These are phyloP conservation scores for Lagenidium sp. DNA, from an alignment of 352 stramenopile species.

Conservation along the genomic window DNA sequence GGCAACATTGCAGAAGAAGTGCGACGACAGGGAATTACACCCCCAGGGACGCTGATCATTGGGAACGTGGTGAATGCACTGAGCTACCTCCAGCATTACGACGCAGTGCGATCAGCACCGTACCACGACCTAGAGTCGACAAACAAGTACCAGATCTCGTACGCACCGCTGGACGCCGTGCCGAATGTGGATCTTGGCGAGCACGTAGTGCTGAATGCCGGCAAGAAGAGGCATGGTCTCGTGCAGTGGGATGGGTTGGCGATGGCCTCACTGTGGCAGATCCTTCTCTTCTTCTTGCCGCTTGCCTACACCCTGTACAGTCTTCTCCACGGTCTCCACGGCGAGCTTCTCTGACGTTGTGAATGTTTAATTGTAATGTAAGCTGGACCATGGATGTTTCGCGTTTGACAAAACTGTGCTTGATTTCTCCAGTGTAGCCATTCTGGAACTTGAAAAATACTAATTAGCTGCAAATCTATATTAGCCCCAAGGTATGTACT, in stretches of 20 bases:
- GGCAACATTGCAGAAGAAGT: conserved; percentile 86
- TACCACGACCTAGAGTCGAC: conserved; percentile 14
- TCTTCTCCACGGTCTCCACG: neutral
- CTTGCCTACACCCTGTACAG: conserved; percentile 13
- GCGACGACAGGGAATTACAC: conserved; percentile 71
- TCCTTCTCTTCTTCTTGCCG: conserved; percentile 15
- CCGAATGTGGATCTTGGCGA: conserved; percentile 43
- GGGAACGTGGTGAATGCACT: conserved; percentile 88
- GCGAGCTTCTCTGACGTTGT: conserved; percentile 5
- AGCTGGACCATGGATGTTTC: no score
- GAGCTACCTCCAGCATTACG: conserved; percentile 58
- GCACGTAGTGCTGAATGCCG: conserved; percentile 39
- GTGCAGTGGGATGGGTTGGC: no score
- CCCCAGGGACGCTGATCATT: conserved; percentile 91
- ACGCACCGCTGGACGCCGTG: conserved; percentile 34
- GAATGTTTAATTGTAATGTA: no score
- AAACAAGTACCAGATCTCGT: conserved; percentile 64
- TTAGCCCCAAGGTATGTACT: no score
- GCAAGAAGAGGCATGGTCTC: conserved; percentile 3
- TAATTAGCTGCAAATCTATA: no score
- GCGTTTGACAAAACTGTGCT: no score
- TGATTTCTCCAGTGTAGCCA: conserved; percentile 15
- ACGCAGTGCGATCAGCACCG: conserved; percentile 24
- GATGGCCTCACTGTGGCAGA: conserved; percentile 16
- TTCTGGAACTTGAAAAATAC: conserved; percentile 1